Evolutionary conservation across 2,329 filamentous ascomycete genomes (phyloP), one percentile per base, ranked within the genome.

Genomic region (Colletotrichum musae): DNA sequence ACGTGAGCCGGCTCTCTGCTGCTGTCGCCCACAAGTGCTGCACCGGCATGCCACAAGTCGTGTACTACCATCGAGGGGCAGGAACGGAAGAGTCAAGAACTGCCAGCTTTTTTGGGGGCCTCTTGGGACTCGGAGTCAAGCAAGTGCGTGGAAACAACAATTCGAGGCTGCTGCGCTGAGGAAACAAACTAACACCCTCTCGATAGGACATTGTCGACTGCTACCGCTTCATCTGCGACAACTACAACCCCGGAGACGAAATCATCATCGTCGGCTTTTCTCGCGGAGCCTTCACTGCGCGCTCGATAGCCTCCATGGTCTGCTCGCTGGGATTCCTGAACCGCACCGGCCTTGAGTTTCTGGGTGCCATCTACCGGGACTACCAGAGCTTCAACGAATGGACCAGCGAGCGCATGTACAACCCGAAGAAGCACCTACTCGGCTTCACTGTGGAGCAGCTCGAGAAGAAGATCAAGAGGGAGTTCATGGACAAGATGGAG

Each of bases 261-360:
- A 77, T 81, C 21, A 71, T 80, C 21, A 76, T 79, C 18, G 70
- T 80, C n/a, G 79, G 79, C 6, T 81, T 81, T 72, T 80, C 79
- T 0, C 76, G 79, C 1, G 79, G 79, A 18, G 79, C 79, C 18
- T 81, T 80, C 62, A 80, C 79, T 0, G 79, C 78, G 21, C 78
- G 79, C 15, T 77, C 78, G 2, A 74, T 80, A 10, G 76, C 79
- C 15, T 72, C 68, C 45, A 59, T 77, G 64, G 64, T 79, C 5
- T 66, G 60, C 32, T 64, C 58, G 12, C 21, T 72, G 3, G 71
- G 69, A 6, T 60, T 71, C 13, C 50, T 72, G 21, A 72, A 71
- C 36, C 69, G 68, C 7, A 39, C 66, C 21, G 71, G 71, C 16
- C 24, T 71, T 3, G 48, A 59, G 1, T 41, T 60, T 5, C 52